These are phyloP conservation scores for Pestalotiopsis sp. DNA, from an alignment of 2,329 filamentous ascomycete genomes.

Conservation along the genomic window DNA sequence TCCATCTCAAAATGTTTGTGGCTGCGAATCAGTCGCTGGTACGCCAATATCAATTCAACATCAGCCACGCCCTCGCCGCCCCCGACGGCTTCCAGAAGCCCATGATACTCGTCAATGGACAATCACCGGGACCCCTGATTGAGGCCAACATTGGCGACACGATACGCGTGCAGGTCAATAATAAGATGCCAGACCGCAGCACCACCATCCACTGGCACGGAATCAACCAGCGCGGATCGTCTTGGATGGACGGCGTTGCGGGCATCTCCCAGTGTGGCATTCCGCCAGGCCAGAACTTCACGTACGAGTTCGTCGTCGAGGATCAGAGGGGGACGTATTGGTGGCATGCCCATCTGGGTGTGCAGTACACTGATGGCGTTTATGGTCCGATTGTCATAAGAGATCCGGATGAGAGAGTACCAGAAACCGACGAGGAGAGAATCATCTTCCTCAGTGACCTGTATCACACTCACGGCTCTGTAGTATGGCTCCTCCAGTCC, in stretches of 20 bases:
- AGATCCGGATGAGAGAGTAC: slow-evolving; percentile 34
- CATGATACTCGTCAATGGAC: slow-evolving; percentile 42
- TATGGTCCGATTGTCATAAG: slow-evolving; percentile 60
- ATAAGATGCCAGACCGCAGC: slow-evolving; percentile 35
- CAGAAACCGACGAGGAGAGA: slow-evolving; percentile 34
- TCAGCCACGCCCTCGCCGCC: slow-evolving; percentile 31
- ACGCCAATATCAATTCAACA: slow-evolving; percentile 36
- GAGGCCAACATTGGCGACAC: slow-evolving; percentile 47
- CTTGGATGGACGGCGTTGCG: slow-evolving; percentile 67
- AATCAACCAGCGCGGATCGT: slow-evolving; percentile 64
- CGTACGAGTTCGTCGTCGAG: slow-evolving; percentile 60
- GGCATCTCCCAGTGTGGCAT: slow-evolving; percentile 65
- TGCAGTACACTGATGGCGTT: slow-evolving; percentile 67
- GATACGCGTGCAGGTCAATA: slow-evolving; percentile 42
- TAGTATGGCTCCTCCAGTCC: slow-evolving; percentile 24
- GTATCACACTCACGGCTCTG: slow-evolving; percentile 38
- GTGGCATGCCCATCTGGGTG: slow-evolving; percentile 65
- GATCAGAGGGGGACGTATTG: slow-evolving; percentile 41
- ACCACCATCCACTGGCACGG: slow-evolving; percentile 72
- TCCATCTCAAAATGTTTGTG: slow-evolving; percentile 31
- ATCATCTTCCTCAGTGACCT: slow-evolving; percentile 41
- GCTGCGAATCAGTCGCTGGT: slow-evolving; percentile 16
- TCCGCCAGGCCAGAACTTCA: slow-evolving; percentile 55
- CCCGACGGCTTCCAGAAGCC: slow-evolving; percentile 39
- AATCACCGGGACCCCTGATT: slow-evolving; percentile 46